phyloP scores from a whole-genome alignment of 345 rosid genomes.

The Populus alba region DNA sequence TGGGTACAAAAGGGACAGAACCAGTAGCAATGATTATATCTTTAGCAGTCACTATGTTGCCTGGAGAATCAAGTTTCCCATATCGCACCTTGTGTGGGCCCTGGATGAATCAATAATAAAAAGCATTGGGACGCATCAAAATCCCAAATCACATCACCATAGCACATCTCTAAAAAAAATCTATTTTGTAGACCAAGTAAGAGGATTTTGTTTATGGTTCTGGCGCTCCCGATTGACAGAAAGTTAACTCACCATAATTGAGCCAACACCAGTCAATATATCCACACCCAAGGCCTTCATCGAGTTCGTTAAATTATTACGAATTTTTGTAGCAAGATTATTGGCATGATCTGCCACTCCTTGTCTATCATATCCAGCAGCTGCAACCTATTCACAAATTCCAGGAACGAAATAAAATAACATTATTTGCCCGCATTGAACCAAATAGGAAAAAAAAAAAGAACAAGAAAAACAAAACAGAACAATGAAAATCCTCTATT shows the following conservation, averaged over 20 bases:
- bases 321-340: conserved; percentile 84
- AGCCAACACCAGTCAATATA: conserved; percentile 83
- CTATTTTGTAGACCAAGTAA: not conserved
- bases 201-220: not conserved
- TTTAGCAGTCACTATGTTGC: conserved; percentile 66
- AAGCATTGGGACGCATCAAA: conserved; percentile 6
- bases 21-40: conserved; percentile 94
- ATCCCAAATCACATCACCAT: not conserved
- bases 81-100: conserved; percentile 91
- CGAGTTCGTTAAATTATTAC: conserved; percentile 85
- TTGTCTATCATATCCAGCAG: conserved; percentile 90
- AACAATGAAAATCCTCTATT: not conserved
- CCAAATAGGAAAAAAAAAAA: not conserved
- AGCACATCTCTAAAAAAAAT: not conserved
- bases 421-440: not conserved
- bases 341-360: conserved; percentile 98
- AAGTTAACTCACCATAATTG: conserved; percentile 62
- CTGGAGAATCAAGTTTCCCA: conserved; percentile 58
- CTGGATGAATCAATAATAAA: conserved; percentile 36
- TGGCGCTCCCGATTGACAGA: not conserved
- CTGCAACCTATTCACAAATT: conserved; percentile 58
- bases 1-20: conserved; percentile 95
- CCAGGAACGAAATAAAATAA: not conserved
- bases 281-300: conserved; percentile 94
- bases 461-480: not conserved